Conservation (phyloP, 2,329 filamentous ascomycete genomes). For the Tolypocladium tundrense region DNA sequence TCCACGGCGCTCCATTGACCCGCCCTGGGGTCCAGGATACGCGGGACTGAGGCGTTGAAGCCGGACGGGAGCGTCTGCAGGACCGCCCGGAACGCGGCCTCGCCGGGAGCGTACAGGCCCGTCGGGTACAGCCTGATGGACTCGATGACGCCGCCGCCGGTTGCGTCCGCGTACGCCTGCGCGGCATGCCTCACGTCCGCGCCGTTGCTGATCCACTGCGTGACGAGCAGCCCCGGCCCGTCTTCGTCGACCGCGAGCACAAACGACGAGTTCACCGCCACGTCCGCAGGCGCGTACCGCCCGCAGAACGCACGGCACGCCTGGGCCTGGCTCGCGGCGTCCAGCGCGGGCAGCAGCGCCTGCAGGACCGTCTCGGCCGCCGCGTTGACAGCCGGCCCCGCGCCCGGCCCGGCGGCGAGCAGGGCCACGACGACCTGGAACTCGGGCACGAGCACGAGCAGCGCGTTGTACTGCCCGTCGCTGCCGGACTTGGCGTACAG, state of each 20-base stretch:
- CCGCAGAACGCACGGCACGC: too few species aligned
- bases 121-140: not conserved
- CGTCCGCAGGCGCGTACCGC: too few species aligned
- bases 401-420: too few species aligned
- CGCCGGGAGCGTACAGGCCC: not conserved
- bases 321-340: too few species aligned
- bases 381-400: too few species aligned
- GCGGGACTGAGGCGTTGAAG: not conserved
- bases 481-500: not conserved
- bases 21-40: not conserved
- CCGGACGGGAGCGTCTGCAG: not conserved
- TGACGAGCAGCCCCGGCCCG: too few species aligned
- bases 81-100: not conserved
- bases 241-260: too few species aligned
- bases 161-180: not conserved
- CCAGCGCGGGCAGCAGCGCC: too few species aligned
- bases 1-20: not conserved
- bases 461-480: not conserved
- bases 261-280: too few species aligned
- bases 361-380: too few species aligned
- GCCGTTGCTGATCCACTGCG: too few species aligned
- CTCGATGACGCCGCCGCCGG: not conserved
- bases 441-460: not conserved
- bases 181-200: too few species aligned
- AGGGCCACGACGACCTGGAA: not conserved